phyloP scores from a whole-genome alignment of 495 filamentous ascomycete genomes.

The Penicillium antarcticum region DNA sequence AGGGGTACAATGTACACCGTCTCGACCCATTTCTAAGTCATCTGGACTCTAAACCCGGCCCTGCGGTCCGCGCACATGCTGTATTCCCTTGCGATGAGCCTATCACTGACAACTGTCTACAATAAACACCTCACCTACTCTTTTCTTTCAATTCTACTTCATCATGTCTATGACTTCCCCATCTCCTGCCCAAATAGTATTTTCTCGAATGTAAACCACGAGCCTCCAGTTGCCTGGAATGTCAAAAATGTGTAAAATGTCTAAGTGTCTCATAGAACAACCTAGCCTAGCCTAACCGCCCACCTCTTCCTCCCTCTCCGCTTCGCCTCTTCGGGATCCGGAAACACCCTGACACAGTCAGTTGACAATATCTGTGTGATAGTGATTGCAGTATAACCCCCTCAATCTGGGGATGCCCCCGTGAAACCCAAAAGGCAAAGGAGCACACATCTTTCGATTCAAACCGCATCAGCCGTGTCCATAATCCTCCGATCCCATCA shows the following conservation, averaged over 20 bases:
- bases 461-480: conserved; percentile 11
- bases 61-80: conserved; percentile 12
- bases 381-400: conserved; percentile 1
- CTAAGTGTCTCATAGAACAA: too few relatives aligned
- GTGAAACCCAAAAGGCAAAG: not conserved
- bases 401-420: not conserved
- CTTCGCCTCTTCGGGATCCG: too few relatives aligned
- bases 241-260: too few relatives aligned
- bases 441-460: conserved; percentile 11
- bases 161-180: too few relatives aligned
- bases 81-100: too few relatives aligned
- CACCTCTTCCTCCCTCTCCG: too few relatives aligned
- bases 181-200: not conserved
- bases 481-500: conserved; percentile 27
- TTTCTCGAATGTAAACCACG: not conserved
- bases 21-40: conserved; percentile 2
- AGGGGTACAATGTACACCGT: not conserved
- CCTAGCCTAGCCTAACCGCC: too few relatives aligned
- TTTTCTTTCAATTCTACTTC: too few relatives aligned
- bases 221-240: not conserved
- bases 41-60: conserved; percentile 4
- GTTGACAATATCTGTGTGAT: conserved; percentile 15
- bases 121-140: too few relatives aligned
- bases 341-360: conserved; percentile 2
- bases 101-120: too few relatives aligned